These are phyloP conservation scores for Penicillium crustosum DNA, from an alignment of 2,329 filamentous ascomycete species.

Conservation along the genomic window DNA sequence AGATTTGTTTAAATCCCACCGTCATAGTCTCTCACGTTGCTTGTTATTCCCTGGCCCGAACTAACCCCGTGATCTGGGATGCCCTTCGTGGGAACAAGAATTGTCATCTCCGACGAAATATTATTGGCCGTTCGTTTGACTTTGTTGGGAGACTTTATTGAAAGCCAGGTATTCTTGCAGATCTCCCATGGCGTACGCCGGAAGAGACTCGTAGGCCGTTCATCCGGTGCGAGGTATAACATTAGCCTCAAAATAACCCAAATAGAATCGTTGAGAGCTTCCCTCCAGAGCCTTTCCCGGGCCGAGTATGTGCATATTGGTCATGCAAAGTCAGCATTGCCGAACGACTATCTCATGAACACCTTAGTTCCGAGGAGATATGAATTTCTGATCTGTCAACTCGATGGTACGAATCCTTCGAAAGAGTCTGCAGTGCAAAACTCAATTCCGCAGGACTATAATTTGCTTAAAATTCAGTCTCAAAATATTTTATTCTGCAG, in stretches of 20 bases:
- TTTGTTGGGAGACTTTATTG: not conserved
- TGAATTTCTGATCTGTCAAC: not conserved
- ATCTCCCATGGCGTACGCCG: not conserved
- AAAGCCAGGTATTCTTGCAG: not conserved
- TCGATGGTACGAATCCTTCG: not conserved
- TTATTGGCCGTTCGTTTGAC: not conserved
- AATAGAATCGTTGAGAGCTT: not conserved
- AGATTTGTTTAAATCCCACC: not conserved
- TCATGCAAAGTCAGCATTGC: not conserved
- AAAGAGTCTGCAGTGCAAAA: not conserved
- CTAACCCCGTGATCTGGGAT: not conserved
- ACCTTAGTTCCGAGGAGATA: not conserved
- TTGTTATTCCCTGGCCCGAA: not conserved
- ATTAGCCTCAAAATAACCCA: not conserved
- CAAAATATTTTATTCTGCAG: not conserved
- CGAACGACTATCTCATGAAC: not conserved
- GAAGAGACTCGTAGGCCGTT: not conserved
- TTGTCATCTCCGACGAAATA: not conserved
- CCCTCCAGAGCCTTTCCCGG: not conserved
- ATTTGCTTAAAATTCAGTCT: not conserved
- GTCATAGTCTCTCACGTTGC: not conserved
- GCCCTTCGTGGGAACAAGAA: not conserved
- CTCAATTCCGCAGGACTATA: not conserved
- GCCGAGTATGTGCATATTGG: not conserved
- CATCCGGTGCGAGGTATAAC: not conserved